Conservation (phyloP, 805 yeast genomes). For the Candida easanensis region DNA sequence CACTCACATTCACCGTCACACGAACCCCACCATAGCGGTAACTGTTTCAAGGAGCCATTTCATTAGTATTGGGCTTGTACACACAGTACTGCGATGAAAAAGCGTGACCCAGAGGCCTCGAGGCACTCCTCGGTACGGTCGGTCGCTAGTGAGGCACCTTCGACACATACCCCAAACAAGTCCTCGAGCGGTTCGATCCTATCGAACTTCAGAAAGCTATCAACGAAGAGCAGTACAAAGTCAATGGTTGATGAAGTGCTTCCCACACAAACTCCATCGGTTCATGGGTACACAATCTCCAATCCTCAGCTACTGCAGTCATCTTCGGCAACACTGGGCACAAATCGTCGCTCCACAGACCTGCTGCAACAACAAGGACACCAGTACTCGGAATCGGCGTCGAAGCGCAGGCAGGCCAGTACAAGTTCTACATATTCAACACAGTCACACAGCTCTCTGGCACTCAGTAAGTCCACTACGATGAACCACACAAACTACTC, state of each 20-base stretch:
- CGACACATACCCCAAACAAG: conserved; percentile 4
- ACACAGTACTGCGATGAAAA: conserved; percentile 10
- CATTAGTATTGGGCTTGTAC: no score
- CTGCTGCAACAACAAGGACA: conserved; percentile 10
- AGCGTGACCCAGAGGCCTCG: conserved; percentile 9
- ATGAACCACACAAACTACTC: conserved; percentile 22
- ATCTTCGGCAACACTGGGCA: not conserved
- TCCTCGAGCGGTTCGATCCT: conserved; percentile 24
- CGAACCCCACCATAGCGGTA: not conserved
- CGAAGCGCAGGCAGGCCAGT: conserved; percentile 24
- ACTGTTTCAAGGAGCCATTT: not conserved
- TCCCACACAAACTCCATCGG: not conserved
- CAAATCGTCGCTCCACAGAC: conserved; percentile 10
- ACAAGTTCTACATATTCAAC: conserved; percentile 23
- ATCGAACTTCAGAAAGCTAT: conserved; percentile 27
- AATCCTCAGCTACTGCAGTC: conserved; percentile 26
- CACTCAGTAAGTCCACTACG: conserved; percentile 26
- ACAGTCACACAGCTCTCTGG: conserved; percentile 26
- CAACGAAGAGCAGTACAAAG: conserved; percentile 18
- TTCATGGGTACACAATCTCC: conserved; percentile 19
- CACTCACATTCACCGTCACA: not conserved
- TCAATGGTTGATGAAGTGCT: conserved; percentile 12
- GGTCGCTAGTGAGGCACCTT: conserved; percentile 7
- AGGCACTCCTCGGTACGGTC: conserved; percentile 15
- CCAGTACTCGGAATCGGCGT: conserved; percentile 4